Conservation (phyloP, 139 green algal species). For the Coccomyxa sp. region DNA sequence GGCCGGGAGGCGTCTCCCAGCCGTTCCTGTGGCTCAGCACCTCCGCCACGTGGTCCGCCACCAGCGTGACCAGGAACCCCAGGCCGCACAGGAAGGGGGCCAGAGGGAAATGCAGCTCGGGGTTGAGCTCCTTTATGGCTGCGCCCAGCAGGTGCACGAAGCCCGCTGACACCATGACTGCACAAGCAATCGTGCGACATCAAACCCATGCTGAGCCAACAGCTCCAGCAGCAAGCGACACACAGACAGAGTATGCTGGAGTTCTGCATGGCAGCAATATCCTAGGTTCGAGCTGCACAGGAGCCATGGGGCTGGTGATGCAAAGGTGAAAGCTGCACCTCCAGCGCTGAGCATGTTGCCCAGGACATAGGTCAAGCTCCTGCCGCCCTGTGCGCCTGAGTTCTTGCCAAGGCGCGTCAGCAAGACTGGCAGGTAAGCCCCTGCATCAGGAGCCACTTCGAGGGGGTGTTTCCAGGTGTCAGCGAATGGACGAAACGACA, state of each 20-base stretch:
- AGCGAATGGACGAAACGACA: too few species aligned
- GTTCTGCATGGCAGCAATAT: too few species aligned
- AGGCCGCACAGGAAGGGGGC: constrained; percentile 44
- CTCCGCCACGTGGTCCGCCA: constrained; percentile 23
- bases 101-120: constrained; percentile 28
- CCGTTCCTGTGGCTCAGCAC: background rate
- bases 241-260: too few species aligned
- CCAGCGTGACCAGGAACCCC: constrained; percentile 42
- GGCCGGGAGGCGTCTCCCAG: background rate
- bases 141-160: constrained; percentile 70
- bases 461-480: too few species aligned
- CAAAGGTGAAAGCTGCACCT: constrained; percentile 21
- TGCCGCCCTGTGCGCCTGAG: constrained; percentile 8
- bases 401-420: constrained; percentile 11
- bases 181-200: background rate
- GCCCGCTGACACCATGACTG: constrained; percentile 74
- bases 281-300: background rate
- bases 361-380: constrained; percentile 63
- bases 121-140: constrained; percentile 20
- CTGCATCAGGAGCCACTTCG: too few species aligned
- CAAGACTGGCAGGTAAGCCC: constrained; percentile 32
- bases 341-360: constrained; percentile 76
- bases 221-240: background rate
- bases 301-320: too few species aligned
- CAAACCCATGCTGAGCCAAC: background rate